Conservation (phyloP, 805 yeast genomes). For the Candida ficus region DNA sequence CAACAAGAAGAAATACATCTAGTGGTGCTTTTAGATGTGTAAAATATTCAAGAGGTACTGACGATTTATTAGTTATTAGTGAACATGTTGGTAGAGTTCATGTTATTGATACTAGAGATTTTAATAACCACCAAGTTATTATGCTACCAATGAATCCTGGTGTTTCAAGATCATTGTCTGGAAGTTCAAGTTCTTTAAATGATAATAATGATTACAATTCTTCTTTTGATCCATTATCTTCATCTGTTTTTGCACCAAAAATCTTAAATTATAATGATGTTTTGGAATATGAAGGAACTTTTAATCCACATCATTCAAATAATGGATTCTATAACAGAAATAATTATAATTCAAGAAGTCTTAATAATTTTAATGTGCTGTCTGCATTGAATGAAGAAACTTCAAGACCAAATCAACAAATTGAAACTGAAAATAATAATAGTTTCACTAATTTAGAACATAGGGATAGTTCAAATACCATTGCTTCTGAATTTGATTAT, state of each 20-base stretch:
- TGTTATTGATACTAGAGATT: slow-evolving; percentile 71
- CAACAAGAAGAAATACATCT: slow-evolving; percentile 52
- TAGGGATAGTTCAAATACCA: slow-evolving; percentile 2
- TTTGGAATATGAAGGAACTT: slow-evolving; percentile 17
- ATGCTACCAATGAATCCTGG: slow-evolving; percentile 44
- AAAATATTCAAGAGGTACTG: slow-evolving; percentile 60
- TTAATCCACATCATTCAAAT: slow-evolving; percentile 1
- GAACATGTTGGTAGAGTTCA: slow-evolving; percentile 90
- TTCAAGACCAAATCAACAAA: not conserved
- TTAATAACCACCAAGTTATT: slow-evolving; percentile 70
- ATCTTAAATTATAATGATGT: slow-evolving; percentile 23
- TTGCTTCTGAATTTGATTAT: slow-evolving; percentile 19
- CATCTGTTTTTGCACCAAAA: slow-evolving; percentile 14
- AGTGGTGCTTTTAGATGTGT: slow-evolving; percentile 65
- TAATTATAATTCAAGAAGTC: slow-evolving; percentile 17
- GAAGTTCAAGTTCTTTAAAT: slow-evolving; percentile 7
- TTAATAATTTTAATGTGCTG: slow-evolving; percentile 23
- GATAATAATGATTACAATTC: not conserved
- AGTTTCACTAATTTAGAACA: not conserved
- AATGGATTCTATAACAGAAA: slow-evolving; percentile 5
- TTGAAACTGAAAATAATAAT: slow-evolving; percentile 3
- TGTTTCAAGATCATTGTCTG: slow-evolving; percentile 2
- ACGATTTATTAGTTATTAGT: slow-evolving; percentile 68
- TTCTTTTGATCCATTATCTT: not conserved
- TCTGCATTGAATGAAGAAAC: slow-evolving; percentile 20